Conservation (phyloP, 495 filamentous ascomycete species). For the Aspergillus steynii region DNA sequence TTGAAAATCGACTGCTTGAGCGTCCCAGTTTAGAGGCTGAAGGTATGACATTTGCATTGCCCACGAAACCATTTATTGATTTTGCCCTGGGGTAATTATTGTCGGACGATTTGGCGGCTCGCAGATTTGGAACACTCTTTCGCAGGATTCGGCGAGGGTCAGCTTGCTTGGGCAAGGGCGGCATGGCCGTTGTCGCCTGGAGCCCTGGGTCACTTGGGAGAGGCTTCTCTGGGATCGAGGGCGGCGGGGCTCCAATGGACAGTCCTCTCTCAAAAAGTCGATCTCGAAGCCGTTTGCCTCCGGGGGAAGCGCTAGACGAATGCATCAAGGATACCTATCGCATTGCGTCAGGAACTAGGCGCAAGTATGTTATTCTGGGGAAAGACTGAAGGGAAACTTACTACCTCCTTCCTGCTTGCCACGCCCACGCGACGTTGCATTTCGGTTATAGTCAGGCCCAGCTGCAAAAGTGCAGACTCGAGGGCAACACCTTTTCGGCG, state of each 20-base stretch:
- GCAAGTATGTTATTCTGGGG: neutral
- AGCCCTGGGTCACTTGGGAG: constrained; percentile 35
- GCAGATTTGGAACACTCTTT: constrained; percentile 25
- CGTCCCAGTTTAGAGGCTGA: neutral
- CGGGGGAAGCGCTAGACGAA: constrained; percentile 9
- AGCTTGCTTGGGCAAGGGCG: constrained; percentile 13
- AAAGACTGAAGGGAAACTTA: constrained; percentile 23
- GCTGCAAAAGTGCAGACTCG: constrained; percentile 59
- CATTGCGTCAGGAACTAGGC: neutral
- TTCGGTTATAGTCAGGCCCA: constrained; percentile 68
- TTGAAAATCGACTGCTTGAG: constrained; percentile 33
- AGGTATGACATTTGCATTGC: neutral
- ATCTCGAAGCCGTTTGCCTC: constrained; percentile 24
- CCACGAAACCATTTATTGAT: neutral
- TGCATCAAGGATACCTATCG: constrained; percentile 27
- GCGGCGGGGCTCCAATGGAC: constrained; percentile 7
- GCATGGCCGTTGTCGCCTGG: constrained; percentile 8
- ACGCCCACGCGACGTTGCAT: constrained; percentile 75
- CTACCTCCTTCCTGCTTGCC: constrained; percentile 64
- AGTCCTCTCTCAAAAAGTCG: constrained; percentile 25
- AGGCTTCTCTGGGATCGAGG: constrained; percentile 29
- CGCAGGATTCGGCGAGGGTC: constrained; percentile 15
- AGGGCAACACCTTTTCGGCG: constrained; percentile 64
- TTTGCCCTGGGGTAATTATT: constrained; percentile 1
- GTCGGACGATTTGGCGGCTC: neutral